Base-by-base conservation (phyloP, 2,329 filamentous ascomycete species). In the Trichophyton rubrum region DNA sequence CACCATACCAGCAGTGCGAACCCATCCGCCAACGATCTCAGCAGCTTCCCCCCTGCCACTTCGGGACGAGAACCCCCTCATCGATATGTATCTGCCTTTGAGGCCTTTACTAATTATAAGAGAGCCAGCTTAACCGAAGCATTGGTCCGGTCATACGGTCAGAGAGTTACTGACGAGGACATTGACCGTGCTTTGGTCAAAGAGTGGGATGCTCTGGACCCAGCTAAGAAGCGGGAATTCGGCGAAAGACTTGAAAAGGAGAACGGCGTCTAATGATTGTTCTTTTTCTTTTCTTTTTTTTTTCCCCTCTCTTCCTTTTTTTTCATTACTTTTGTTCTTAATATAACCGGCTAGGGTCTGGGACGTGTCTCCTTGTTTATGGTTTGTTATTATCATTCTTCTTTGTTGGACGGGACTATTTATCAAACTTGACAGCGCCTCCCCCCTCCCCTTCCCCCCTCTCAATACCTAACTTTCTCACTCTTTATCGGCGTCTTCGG, bases 181-280 rank as follows among this genome's bases (percentile, higher is more conserved):
- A 49, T 65, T 38, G 61, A 65, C 41, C 61, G 60, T 15, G 63
- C 61, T 7, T 38, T 65, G 20, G 55, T 60, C 27, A 58, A 63
- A 20, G 57, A 64, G 22, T 65, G 64, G 64, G 64, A 64, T 38
- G 59, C 60, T 47, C 27, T 64, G 22, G 59, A 71, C 58, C 64
- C 68, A 20, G 72, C 72, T 62, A 66, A 67, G 58, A 73, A 76
- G 63, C 64, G 67, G 7, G 51, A 60, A 49, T 66, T 63, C 45
- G 64, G 63, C 3, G 64, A 66, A 27, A 59, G 62, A 30, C 59
- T 61, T 41, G 49, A 62, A 33, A 56, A 45, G 41, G 56, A 59
- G 13, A 30, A 30, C 9, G 55, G 55, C 13, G 38, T 40, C 33
- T 57, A 20, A 53, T 17, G 20, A 9, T 20, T 24, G 43, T 22